Evolutionary conservation across 2,329 filamentous ascomycete species (phyloP).

Genomic region (Capronia americana): DNA sequence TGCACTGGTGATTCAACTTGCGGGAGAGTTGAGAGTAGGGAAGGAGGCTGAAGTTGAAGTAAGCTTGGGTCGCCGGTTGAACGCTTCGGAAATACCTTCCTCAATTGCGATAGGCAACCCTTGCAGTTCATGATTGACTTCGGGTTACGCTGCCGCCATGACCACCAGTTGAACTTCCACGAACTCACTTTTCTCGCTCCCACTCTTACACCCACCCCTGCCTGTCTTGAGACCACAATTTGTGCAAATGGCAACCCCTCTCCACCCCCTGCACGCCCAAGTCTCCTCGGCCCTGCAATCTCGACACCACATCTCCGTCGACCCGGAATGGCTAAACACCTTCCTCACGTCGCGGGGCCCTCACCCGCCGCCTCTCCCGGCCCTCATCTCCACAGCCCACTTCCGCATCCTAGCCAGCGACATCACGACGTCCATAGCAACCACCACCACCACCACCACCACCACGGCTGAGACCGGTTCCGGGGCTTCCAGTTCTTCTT

Average conservation of each 20-base stretch:
- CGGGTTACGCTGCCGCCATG: no score
- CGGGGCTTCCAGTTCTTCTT: no score
- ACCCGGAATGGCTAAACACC: slow-evolving; percentile 50
- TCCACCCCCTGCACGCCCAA: slow-evolving; percentile 29
- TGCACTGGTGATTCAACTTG: no score
- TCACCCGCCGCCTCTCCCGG: slow-evolving; percentile 64
- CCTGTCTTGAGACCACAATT: neutral
- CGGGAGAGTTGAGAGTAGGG: no score
- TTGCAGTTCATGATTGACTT: no score
- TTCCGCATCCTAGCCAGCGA: slow-evolving; percentile 81
- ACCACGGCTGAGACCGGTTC: neutral
- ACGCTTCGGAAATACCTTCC: no score
- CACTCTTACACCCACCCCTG: neutral
- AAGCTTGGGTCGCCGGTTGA: no score
- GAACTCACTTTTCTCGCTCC: no score
- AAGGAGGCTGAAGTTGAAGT: no score
- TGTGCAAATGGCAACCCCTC: slow-evolving; percentile 7
- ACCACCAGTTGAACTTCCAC: no score
- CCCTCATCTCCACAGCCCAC: slow-evolving; percentile 77
- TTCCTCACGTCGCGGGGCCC: slow-evolving; percentile 64
- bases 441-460: slow-evolving; percentile 43
- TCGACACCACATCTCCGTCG: slow-evolving; percentile 35
- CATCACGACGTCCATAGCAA: slow-evolving; percentile 66
- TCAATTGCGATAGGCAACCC: no score
- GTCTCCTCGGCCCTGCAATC: slow-evolving; percentile 30